phyloP scores from a whole-genome alignment of 2,329 filamentous ascomycete species.

The Falciphora oryzae region DNA sequence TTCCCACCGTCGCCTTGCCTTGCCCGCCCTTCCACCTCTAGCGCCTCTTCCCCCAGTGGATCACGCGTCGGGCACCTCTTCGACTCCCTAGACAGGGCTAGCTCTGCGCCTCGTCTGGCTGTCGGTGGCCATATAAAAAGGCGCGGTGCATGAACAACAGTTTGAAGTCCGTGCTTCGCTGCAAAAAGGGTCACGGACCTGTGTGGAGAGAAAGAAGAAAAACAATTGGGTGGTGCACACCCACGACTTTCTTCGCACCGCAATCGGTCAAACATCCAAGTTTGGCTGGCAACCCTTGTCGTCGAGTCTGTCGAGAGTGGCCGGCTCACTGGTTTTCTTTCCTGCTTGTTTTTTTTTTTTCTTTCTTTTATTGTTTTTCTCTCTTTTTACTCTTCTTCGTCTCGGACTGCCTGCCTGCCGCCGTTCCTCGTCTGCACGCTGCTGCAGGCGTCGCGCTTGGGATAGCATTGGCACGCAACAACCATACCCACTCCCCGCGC shows the following conservation, averaged over 20 bases:
- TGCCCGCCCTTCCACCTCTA: too few species aligned
- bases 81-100: background rate
- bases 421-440: background rate
- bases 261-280: background rate
- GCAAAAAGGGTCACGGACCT: background rate
- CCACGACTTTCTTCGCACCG: background rate
- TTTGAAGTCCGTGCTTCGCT: background rate
- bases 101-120: background rate
- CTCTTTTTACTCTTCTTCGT: background rate
- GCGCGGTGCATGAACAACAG: background rate
- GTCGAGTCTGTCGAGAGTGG: background rate
- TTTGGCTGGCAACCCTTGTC: background rate
- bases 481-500: too few species aligned
- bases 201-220: background rate
- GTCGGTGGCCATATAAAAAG: background rate
- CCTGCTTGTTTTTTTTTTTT: background rate
- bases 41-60: too few species aligned
- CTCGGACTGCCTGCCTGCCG: background rate
- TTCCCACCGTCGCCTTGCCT: too few species aligned
- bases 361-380: conserved; percentile 7
- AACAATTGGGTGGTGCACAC: background rate
- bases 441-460: background rate
- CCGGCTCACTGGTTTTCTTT: background rate
- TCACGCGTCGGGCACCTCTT: too few species aligned
- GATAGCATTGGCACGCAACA: background rate